Percentiles rank a stretch among this genome's conserved stretches.
Evolutionary conservation across 306 rosid species (phyloP).

Genomic region (Prunus dulcis): DNA sequence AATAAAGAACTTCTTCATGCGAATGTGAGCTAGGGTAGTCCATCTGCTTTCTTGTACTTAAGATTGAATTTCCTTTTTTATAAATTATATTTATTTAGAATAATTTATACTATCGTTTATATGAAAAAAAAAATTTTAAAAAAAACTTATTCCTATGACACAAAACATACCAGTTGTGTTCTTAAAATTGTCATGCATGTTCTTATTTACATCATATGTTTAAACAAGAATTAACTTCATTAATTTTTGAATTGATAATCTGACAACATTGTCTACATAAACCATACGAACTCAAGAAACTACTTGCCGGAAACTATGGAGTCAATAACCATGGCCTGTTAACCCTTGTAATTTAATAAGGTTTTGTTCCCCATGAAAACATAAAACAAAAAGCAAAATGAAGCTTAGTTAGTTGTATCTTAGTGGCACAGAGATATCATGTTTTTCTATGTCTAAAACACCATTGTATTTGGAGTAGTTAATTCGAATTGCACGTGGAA

Average conservation of each 20-base stretch:
- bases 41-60: fast-evolving
- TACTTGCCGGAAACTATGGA: constrained; percentile 27
- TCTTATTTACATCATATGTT: not conserved
- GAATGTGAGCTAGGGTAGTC: too few species aligned
- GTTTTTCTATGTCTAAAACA: constrained; percentile 39
- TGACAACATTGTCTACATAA: not conserved
- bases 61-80: fast-evolving
- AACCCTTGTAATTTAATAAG: constrained; percentile 14
- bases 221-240: not conserved
- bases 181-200: too few species aligned
- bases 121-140: too few species aligned
- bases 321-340: constrained; percentile 14
- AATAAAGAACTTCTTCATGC: too few species aligned
- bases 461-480: constrained; percentile 33
- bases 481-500: constrained; percentile 28
- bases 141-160: too few species aligned
- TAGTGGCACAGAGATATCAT: constrained; percentile 24
- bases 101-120: too few species aligned
- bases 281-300: not conserved
- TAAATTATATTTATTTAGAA: too few species aligned
- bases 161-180: too few species aligned
- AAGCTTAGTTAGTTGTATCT: constrained; percentile 18
- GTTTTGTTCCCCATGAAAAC: constrained; percentile 34
- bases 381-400: not conserved
- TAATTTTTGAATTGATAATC: not conserved